Evolutionary conservation across 1,284 basidiomycete genomes (phyloP).

Genomic region (Naganishia sp.): DNA sequence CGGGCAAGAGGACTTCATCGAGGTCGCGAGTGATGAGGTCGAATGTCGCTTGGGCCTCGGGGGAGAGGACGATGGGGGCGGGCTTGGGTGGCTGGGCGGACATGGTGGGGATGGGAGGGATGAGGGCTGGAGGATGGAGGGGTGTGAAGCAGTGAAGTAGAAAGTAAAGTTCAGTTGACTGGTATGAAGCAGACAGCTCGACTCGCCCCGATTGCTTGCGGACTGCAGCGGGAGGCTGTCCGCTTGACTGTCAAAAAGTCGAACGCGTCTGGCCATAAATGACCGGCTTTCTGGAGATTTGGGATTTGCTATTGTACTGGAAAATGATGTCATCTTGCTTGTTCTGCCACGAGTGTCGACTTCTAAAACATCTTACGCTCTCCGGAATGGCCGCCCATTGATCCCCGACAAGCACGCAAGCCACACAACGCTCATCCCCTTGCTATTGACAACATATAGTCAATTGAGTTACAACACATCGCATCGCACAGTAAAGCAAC

Average conservation of each 20-base stretch:
- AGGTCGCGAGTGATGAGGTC: conserved; percentile 83
- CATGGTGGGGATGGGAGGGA: not conserved
- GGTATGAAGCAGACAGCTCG: not conserved
- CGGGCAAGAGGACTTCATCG: conserved; percentile 84
- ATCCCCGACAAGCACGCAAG: too few species aligned
- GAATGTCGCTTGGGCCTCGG: conserved; percentile 63
- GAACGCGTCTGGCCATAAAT: too few species aligned
- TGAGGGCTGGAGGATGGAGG: not conserved
- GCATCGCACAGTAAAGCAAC: too few species aligned
- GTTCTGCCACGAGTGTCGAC: too few species aligned
- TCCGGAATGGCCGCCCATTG: too few species aligned
- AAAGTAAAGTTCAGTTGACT: conserved; percentile 1
- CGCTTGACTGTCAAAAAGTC: not conserved
- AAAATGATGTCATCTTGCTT: too few species aligned
- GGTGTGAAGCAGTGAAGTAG: not conserved
- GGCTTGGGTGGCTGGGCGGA: conserved; percentile 17
- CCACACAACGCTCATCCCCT: not conserved
- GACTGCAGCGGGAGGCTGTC: not conserved
- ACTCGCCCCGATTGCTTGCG: conserved; percentile 13
- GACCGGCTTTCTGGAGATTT: too few species aligned
- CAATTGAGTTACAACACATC: too few species aligned
- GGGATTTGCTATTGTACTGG: too few species aligned
- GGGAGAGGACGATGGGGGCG: conserved; percentile 13
- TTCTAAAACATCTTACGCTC: too few species aligned
- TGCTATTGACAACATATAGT: too few species aligned